Evolutionary conservation across 2,329 filamentous ascomycete genomes (phyloP).

Genomic region (Cercospora janseana): DNA sequence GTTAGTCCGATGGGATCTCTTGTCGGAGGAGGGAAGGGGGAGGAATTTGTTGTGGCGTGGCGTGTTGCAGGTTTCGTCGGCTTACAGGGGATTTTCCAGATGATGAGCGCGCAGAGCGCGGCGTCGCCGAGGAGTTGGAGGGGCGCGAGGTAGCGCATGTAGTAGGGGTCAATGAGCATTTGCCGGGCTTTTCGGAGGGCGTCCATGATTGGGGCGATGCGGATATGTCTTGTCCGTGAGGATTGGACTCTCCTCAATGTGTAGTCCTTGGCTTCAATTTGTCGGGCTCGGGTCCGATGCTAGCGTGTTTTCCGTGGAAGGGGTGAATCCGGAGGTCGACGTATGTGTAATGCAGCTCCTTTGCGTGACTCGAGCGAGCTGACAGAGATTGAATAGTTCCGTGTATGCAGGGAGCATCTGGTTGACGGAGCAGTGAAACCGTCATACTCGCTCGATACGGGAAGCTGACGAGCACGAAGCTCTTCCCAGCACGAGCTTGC

Average conservation of each 20-base stretch:
- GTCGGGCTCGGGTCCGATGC: constrained; percentile 1
- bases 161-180: constrained; percentile 54
- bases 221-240: too few species aligned
- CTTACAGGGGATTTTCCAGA: constrained; percentile 82
- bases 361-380: too few species aligned
- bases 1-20: too few species aligned
- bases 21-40: too few species aligned
- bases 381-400: too few species aligned
- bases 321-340: background rate
- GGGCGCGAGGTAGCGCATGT: constrained; percentile 63
- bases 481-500: background rate
- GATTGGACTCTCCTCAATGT: too few species aligned
- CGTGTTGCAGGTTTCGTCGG: constrained; percentile 16
- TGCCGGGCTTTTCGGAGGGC: constrained; percentile 39
- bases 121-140: constrained; percentile 69
- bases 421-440: too few species aligned
- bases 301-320: constrained; percentile 4
- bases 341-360: too few species aligned
- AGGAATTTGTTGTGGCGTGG: too few species aligned
- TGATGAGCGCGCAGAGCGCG: constrained; percentile 68
- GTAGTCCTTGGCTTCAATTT: background rate
- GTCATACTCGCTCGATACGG: too few species aligned
- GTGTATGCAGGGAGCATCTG: too few species aligned
- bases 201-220: constrained; percentile 35
- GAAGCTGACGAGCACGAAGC: background rate